Percentiles rank a stretch among this genome's conserved stretches.
phyloP scores from a whole-genome alignment of 169 alveolate species.

The Theileria sp. region DNA sequence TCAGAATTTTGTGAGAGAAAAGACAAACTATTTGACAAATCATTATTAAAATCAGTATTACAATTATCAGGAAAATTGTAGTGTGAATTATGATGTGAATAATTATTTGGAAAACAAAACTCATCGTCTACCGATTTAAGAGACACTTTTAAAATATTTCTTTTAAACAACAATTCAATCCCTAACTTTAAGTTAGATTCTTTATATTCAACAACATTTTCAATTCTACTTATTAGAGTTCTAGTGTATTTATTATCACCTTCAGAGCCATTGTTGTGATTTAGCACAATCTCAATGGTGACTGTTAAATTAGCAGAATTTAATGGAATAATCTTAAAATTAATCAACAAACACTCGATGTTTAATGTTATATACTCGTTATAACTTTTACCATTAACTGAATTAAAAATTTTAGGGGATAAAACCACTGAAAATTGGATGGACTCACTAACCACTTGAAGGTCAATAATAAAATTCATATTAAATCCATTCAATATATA shows the following conservation, averaged over 20 bases:
- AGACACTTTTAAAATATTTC: neutral
- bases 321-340: neutral
- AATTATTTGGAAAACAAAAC: neutral
- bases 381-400: neutral
- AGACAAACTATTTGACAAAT: too few relatives aligned
- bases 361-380: neutral
- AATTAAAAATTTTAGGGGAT: neutral
- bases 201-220: neutral
- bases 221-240: neutral
- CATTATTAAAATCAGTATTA: too few relatives aligned
- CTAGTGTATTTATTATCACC: neutral
- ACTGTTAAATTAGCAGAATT: neutral
- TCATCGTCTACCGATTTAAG: neutral
- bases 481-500: slow-evolving; percentile 44
- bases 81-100: neutral
- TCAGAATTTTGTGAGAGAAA: neutral
- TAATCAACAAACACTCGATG: neutral
- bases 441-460: neutral
- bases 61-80: neutral
- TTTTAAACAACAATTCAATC: neutral
- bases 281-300: neutral
- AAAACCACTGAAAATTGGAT: neutral
- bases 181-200: neutral
- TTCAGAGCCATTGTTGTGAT: neutral
- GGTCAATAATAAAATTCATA: neutral